Percentiles rank a stretch among this genome's conserved stretches.
Evolutionary conservation across 345 rosid species (phyloP).

Genomic region (Hypericum perforatum): DNA sequence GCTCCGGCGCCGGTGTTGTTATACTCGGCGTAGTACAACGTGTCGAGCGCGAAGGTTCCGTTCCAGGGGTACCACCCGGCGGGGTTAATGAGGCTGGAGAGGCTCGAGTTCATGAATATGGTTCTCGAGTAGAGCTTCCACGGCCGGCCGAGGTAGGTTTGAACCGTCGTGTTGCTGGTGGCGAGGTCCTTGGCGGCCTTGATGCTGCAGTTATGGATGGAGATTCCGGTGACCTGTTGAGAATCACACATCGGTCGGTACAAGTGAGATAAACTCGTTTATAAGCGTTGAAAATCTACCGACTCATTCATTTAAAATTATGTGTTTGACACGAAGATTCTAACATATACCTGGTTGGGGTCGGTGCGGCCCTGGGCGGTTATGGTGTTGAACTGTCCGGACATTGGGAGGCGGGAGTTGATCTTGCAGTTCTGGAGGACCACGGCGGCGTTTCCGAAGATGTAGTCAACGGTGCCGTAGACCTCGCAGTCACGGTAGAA

Average conservation of each 20-base stretch:
- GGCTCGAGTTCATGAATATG: neutral
- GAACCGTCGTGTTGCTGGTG: neutral
- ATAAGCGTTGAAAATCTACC: no score
- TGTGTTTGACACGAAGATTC: no score
- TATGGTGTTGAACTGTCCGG: neutral
- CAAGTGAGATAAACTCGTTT: no score
- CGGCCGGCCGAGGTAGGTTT: conserved; percentile 1
- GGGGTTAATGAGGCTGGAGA: neutral
- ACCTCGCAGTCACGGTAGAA: neutral
- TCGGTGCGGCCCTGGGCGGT: conserved; percentile 2
- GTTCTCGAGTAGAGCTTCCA: conserved; percentile 2
- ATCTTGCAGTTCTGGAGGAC: neutral
- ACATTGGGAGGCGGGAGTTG: neutral
- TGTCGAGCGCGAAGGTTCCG: conserved; percentile 34
- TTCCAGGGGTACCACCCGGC: neutral
- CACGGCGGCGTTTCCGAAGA: conserved; percentile 1
- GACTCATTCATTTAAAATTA: no score
- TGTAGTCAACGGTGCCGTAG: conserved; percentile 2
- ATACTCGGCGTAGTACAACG: conserved; percentile 64
- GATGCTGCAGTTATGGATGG: neutral
- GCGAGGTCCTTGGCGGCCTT: neutral
- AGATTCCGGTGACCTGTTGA: neutral
- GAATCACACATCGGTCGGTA: no score
- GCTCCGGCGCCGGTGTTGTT: conserved; percentile 62
- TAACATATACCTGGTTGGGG: no score